Evolutionary conservation across 345 rosid species (phyloP).

Genomic region (Euphorbia tirucalli): DNA sequence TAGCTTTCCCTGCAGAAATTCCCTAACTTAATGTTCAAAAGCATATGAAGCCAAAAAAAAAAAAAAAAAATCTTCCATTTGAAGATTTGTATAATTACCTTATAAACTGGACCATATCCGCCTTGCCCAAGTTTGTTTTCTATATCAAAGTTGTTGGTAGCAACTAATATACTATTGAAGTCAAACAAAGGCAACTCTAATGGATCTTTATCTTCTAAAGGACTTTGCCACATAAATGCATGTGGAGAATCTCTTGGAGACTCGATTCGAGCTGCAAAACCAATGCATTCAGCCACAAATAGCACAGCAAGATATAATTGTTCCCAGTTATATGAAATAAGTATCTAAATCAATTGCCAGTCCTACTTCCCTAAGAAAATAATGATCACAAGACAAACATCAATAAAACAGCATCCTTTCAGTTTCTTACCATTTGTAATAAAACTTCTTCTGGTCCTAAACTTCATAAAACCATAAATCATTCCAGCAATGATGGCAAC

Average conservation of each 20-base stretch:
- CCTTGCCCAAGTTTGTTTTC: conserved; percentile 25
- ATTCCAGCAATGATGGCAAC: not conserved
- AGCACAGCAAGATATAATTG: too few species aligned
- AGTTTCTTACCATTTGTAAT: conserved; percentile 4
- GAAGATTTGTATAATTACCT: too few species aligned
- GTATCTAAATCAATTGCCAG: too few species aligned
- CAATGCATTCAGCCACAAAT: not conserved
- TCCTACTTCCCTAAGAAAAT: too few species aligned
- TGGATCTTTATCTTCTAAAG: not conserved
- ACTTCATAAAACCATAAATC: not conserved
- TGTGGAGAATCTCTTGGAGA: conserved; percentile 1
- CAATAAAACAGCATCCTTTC: not conserved
- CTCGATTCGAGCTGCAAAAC: not conserved
- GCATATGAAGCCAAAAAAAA: not conserved
- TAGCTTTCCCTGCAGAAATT: conserved; percentile 13
- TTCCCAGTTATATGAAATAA: too few species aligned
- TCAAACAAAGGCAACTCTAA: conserved; percentile 10
- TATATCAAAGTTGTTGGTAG: conserved; percentile 14
- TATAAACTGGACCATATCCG: conserved; percentile 30
- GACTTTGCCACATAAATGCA: not conserved
- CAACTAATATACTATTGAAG: conserved; percentile 8
- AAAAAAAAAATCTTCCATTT: not conserved
- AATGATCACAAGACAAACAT: too few species aligned
- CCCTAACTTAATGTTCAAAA: not conserved
- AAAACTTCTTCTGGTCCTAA: not conserved